Percentiles rank a stretch among this genome's conserved stretches.
phyloP scores from a whole-genome alignment of 2,329 filamentous ascomycete genomes.

The Colletotrichum sp. region DNA sequence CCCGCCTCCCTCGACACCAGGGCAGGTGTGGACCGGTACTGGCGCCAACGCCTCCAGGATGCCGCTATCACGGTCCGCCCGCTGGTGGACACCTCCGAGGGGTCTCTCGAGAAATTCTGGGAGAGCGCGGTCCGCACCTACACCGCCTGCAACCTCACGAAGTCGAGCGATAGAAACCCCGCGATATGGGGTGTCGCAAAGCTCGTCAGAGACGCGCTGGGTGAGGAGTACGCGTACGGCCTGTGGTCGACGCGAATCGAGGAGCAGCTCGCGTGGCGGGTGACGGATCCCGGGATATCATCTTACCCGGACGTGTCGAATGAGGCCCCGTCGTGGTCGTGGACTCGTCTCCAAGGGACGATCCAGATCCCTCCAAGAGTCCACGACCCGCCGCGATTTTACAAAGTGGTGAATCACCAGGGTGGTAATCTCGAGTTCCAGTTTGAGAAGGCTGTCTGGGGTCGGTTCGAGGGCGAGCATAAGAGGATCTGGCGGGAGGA shows the following conservation, averaged over 20 bases:
- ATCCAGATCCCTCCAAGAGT: background rate
- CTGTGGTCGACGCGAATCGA: conserved; percentile 22
- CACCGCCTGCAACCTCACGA: conserved; percentile 22
- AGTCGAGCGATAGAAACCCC: conserved; percentile 9
- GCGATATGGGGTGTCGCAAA: conserved; percentile 26
- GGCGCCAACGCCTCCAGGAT: background rate
- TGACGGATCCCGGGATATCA: background rate
- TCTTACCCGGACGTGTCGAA: background rate
- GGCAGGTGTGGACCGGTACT: background rate
- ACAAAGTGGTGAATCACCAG: background rate
- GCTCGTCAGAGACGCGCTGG: background rate
- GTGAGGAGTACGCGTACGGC: conserved; percentile 10
- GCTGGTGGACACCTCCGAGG: background rate
- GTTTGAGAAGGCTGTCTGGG: background rate
- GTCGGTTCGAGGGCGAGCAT: background rate
- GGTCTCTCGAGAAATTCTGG: conserved; percentile 23
- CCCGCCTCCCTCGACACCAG: conserved; percentile 1
- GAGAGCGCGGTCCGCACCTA: conserved; percentile 20
- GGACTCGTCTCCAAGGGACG: background rate
- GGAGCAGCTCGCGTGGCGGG: conserved; percentile 25
- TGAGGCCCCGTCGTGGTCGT: background rate
- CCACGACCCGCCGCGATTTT: background rate
- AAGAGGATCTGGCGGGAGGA: background rate
- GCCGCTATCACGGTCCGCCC: background rate
- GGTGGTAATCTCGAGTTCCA: background rate